Percentiles rank a stretch among this genome's conserved stretches.
Conservation (phyloP, 2,329 filamentous ascomycete species). For the Blumeria hordei region DNA sequence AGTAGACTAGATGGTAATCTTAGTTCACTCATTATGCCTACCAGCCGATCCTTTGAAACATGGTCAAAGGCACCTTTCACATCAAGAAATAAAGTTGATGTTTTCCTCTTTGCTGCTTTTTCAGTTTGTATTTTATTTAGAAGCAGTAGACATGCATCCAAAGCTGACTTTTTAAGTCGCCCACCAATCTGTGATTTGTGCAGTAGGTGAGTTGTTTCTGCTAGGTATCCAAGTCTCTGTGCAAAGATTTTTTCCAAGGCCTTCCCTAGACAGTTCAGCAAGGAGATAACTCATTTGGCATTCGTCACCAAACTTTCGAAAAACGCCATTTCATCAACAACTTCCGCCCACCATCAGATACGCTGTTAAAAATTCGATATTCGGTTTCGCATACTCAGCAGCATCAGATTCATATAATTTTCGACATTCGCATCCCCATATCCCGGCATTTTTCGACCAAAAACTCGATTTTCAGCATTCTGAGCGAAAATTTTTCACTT, state of each 20-base stretch:
- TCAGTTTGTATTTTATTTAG: background rate
- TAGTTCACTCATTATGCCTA: background rate
- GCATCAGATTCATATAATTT: too few relatives aligned
- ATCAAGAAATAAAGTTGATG: background rate
- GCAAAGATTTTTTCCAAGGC: background rate
- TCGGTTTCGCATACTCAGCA: too few relatives aligned
- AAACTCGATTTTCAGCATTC: too few relatives aligned
- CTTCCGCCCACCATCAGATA: too few relatives aligned
- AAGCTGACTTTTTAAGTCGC: background rate
- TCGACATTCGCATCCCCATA: too few relatives aligned
- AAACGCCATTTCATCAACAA: too few relatives aligned
- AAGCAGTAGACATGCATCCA: background rate
- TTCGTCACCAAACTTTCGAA: too few relatives aligned
- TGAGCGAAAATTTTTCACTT: too few relatives aligned
- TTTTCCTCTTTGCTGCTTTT: background rate
- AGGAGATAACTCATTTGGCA: conserved; percentile 1
- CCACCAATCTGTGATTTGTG: background rate
- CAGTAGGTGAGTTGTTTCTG: background rate
- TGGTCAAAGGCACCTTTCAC: background rate
- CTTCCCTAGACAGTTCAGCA: background rate
- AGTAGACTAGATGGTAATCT: background rate
- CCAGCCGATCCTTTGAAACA: background rate
- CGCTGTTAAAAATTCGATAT: too few relatives aligned
- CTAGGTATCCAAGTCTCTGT: background rate
- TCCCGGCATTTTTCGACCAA: too few relatives aligned